These are phyloP conservation scores for Echria macrotheca DNA, from an alignment of 495 filamentous ascomycete genomes.

Conservation along the genomic window DNA sequence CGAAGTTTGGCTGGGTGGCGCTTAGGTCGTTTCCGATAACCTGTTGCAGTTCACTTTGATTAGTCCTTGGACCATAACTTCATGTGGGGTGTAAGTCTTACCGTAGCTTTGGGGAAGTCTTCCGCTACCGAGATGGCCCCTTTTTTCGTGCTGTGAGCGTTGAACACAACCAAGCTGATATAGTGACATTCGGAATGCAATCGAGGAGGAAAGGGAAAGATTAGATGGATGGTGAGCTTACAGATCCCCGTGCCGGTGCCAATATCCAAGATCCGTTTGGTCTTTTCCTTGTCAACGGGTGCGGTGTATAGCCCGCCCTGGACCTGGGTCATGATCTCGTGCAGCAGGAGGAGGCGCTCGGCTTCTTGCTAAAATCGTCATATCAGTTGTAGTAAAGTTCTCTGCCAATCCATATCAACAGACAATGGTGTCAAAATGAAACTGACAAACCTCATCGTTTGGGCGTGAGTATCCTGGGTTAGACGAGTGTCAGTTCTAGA, in stretches of 20 bases:
- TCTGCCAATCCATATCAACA: too few species aligned
- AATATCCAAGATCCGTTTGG: slow-evolving; percentile 46
- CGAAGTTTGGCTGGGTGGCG: slow-evolving; percentile 48
- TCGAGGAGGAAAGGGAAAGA: not conserved
- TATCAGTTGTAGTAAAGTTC: too few species aligned
- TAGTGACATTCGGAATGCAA: not conserved
- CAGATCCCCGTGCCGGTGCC: slow-evolving; percentile 39
- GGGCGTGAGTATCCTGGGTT: slow-evolving; percentile 19
- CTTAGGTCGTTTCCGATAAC: slow-evolving; percentile 46
- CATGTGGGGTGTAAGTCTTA: too few species aligned
- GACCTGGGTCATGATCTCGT: slow-evolving; percentile 10
- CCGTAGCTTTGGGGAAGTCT: slow-evolving; percentile 2
- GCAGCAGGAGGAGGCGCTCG: slow-evolving; percentile 9
- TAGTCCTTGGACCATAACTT: too few species aligned
- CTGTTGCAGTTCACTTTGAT: too few species aligned
- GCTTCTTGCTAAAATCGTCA: slow-evolving; percentile 1
- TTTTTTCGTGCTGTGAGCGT: slow-evolving; percentile 6
- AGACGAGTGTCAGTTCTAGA: too few species aligned
- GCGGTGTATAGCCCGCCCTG: slow-evolving; percentile 12
- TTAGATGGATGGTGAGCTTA: too few species aligned
- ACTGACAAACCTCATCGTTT: slow-evolving; percentile 20
- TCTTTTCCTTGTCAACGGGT: slow-evolving; percentile 12
- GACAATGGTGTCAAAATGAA: too few species aligned
- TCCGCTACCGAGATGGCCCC: slow-evolving; percentile 18
- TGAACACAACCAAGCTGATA: not conserved